Evolutionary conservation across 129 eudicot genomes (phyloP).

Genomic region (Heracleum sosnowskyi): DNA sequence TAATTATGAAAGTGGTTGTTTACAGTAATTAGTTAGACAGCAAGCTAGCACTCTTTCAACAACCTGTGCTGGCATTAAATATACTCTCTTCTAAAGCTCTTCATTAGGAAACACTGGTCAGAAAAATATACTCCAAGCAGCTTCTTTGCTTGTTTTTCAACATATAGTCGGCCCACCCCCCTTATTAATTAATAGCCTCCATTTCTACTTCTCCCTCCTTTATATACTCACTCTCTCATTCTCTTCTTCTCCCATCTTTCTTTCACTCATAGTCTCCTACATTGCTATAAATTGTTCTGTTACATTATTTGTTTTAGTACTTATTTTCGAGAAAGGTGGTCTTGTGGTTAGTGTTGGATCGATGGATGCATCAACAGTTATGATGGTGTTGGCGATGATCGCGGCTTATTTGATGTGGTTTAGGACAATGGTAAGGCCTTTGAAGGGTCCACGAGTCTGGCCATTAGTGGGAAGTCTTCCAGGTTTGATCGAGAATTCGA

Average conservation of each 20-base stretch:
- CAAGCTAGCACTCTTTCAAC: constrained; percentile 25
- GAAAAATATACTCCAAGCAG: not conserved
- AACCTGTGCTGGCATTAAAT: constrained; percentile 37
- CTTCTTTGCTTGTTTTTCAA: constrained; percentile 11
- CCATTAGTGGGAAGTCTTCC: constrained; percentile 63
- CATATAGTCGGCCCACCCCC: constrained; percentile 23
- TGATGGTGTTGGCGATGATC: constrained; percentile 27
- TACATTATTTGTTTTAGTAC: not conserved
- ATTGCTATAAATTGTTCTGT: not conserved
- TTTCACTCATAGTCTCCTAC: not conserved
- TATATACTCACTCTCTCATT: not conserved
- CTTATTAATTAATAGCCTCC: constrained; percentile 55
- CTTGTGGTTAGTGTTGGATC: not conserved
- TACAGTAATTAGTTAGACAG: not conserved
- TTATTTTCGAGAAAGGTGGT: constrained; percentile 8
- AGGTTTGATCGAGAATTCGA: constrained; percentile 43
- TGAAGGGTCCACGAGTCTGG: constrained; percentile 65
- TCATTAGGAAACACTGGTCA: constrained; percentile 8
- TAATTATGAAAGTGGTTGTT: constrained; percentile 7
- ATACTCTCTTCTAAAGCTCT: not conserved
- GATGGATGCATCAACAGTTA: constrained; percentile 40
- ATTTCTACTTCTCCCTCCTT: constrained; percentile 17
- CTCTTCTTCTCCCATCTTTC: not conserved
- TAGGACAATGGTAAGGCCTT: constrained; percentile 29
- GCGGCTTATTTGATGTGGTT: constrained; percentile 47